phyloP scores from a whole-genome alignment of 345 rosid genomes.

The Angophora floribunda region DNA sequence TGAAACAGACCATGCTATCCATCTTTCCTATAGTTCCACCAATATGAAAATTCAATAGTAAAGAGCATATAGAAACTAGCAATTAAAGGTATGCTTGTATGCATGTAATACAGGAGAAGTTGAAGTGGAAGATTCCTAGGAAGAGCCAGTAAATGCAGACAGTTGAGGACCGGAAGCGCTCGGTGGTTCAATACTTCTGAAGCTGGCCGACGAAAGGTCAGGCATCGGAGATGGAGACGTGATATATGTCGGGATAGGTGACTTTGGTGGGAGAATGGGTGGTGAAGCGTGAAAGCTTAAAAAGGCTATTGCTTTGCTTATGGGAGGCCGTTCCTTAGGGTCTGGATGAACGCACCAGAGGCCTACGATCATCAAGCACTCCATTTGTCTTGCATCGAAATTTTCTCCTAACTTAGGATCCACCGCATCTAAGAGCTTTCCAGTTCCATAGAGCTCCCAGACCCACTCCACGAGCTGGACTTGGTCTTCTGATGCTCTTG shows the following conservation, averaged over 20 bases:
- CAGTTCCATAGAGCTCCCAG: not conserved
- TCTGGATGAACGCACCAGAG: not conserved
- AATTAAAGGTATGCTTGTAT: not conserved
- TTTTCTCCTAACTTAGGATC: not conserved
- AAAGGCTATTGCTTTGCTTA: not conserved
- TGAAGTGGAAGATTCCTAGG: not conserved
- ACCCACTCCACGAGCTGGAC: not conserved
- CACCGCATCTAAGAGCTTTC: not conserved
- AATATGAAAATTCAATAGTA: not conserved
- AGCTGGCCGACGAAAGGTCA: not conserved
- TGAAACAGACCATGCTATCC: not conserved
- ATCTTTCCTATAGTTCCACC: not conserved
- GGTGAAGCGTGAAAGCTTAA: not conserved
- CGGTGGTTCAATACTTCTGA: not conserved
- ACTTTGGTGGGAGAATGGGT: conserved; percentile 1
- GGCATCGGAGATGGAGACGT: not conserved
- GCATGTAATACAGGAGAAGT: not conserved
- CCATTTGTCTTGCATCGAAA: not conserved
- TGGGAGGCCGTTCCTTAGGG: not conserved
- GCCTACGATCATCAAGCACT: not conserved
- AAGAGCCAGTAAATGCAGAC: not conserved
- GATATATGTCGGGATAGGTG: not conserved
- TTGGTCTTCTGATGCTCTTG: not conserved
- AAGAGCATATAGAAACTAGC: not conserved
- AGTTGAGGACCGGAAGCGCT: not conserved